A percentile compares a stretch with the other conserved stretches of the same genome.
Conservation (phyloP, 768 basidiomycete genomes). For the Tubosaeta sp. region DNA sequence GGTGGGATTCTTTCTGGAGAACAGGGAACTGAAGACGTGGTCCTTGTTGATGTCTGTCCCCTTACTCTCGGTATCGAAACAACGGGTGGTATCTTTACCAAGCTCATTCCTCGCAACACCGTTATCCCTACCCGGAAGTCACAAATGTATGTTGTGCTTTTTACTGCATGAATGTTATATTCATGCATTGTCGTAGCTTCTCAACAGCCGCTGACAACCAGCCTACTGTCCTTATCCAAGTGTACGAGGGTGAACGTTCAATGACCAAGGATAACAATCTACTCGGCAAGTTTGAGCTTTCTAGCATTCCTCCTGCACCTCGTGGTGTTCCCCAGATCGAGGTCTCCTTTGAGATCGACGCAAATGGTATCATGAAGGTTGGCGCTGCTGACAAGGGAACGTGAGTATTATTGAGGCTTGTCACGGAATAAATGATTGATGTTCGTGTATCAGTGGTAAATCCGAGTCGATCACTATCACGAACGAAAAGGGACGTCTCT, state of each 20-base stretch:
- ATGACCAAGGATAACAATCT: constrained; percentile 98
- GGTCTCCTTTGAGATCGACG: constrained; percentile 93
- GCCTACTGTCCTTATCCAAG: constrained; percentile 94
- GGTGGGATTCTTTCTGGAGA: constrained; percentile 97
- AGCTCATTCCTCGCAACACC: constrained; percentile 96
- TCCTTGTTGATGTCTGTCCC: constrained; percentile 95
- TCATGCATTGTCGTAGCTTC: constrained; percentile 40
- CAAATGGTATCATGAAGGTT: constrained; percentile 95
- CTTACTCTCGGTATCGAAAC: constrained; percentile 99
- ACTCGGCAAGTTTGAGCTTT: constrained; percentile 95
- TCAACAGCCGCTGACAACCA: constrained; percentile 88
- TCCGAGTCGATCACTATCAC: constrained; percentile 89
- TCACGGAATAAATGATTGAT: background rate
- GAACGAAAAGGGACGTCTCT: constrained; percentile 92
- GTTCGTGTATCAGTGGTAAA: constrained; percentile 53
- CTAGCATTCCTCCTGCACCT: constrained; percentile 88
- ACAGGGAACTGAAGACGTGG: constrained; percentile 82
- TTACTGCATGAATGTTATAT: background rate
- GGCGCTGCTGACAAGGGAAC: constrained; percentile 92
- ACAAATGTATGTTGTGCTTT: constrained; percentile 59
- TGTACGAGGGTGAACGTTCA: constrained; percentile 95
- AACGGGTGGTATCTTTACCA: constrained; percentile 97
- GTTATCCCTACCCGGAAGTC: constrained; percentile 97
- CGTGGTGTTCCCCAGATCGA: constrained; percentile 98
- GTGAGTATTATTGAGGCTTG: constrained; percentile 36